Evolutionary conservation across 1,284 basidiomycete genomes (phyloP).

Genomic region (Rhizoctonia solani): DNA sequence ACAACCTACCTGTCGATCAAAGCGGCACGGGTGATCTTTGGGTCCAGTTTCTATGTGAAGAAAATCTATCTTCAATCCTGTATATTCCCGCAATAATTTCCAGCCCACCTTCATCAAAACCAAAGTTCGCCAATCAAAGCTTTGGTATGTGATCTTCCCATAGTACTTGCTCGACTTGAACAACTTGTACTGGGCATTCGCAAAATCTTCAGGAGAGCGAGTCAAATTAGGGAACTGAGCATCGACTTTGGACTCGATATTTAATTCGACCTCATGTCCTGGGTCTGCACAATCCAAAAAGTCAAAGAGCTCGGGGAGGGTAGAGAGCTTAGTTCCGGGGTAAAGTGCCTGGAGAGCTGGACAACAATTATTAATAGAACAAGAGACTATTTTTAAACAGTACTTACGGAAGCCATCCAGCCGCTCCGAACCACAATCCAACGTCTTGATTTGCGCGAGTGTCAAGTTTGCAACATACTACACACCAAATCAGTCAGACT

Average conservation of each 20-base stretch:
- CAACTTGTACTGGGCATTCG: slow-evolving; percentile 59
- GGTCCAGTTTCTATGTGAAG: slow-evolving; percentile 53
- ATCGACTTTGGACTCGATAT: slow-evolving; percentile 81
- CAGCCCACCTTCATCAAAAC: slow-evolving; percentile 63
- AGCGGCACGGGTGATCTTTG: slow-evolving; percentile 60
- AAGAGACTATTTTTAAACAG: slow-evolving; percentile 9
- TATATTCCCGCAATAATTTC: neutral
- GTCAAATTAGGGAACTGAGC: slow-evolving; percentile 61
- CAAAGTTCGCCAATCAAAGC: slow-evolving; percentile 76
- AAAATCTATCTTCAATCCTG: too few relatives aligned
- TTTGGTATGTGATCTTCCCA: slow-evolving; percentile 70
- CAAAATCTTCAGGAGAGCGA: slow-evolving; percentile 65
- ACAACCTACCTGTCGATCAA: slow-evolving; percentile 59
- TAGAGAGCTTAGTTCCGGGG: slow-evolving; percentile 70
- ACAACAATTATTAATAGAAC: neutral
- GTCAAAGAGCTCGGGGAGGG: slow-evolving; percentile 71
- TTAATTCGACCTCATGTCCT: slow-evolving; percentile 62
- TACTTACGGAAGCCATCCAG: slow-evolving; percentile 63
- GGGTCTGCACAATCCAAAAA: slow-evolving; percentile 74
- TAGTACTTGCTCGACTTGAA: slow-evolving; percentile 62
- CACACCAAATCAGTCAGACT: slow-evolving; percentile 56
- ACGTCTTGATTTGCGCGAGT: slow-evolving; percentile 71
- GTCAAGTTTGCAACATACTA: slow-evolving; percentile 77
- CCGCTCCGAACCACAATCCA: slow-evolving; percentile 77
- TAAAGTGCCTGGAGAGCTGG: slow-evolving; percentile 66